These are phyloP conservation scores for Chlorella sp. DNA, from an alignment of 139 green algal genomes.

Conservation along the genomic window DNA sequence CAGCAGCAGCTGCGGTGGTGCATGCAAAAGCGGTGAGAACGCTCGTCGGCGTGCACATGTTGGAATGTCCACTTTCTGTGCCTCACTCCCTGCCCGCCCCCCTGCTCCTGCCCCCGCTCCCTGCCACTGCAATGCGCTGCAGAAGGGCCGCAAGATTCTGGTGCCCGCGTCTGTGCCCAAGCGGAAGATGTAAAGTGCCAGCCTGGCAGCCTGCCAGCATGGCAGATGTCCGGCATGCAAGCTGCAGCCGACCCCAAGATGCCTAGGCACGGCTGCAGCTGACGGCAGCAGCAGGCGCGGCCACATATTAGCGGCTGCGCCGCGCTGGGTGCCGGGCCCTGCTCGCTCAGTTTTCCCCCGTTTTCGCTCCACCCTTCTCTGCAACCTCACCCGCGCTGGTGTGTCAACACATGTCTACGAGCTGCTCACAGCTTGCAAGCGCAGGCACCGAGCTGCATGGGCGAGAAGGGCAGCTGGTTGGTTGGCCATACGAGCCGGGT, in stretches of 20 bases:
- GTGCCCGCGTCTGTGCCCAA: slow-evolving; percentile 57
- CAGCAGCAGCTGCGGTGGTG: not conserved
- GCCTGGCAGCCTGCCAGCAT: not conserved
- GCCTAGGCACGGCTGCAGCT: not conserved
- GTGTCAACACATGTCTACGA: too few species aligned
- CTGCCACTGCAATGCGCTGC: not conserved
- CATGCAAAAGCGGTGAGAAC: too few species aligned
- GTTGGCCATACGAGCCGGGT: too few species aligned
- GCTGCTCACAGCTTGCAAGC: too few species aligned
- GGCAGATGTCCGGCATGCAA: too few species aligned
- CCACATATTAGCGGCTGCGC: not conserved
- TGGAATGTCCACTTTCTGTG: not conserved
- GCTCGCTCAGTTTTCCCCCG: not conserved
- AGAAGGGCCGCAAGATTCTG: slow-evolving; percentile 67
- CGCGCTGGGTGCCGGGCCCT: not conserved
- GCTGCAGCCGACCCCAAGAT: not conserved
- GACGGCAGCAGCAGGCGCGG: not conserved
- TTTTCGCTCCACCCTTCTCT: not conserved
- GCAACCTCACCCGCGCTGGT: too few species aligned
- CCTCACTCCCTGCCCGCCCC: not conserved
- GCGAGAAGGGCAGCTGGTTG: too few species aligned
- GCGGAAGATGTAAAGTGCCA: slow-evolving; percentile 38
- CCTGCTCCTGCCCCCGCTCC: not conserved
- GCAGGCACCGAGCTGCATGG: too few species aligned
- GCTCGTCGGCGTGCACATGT: not conserved